Conservation (phyloP, 1,284 basidiomycete species). For the Microbotryum lychnidis-dioicae region DNA sequence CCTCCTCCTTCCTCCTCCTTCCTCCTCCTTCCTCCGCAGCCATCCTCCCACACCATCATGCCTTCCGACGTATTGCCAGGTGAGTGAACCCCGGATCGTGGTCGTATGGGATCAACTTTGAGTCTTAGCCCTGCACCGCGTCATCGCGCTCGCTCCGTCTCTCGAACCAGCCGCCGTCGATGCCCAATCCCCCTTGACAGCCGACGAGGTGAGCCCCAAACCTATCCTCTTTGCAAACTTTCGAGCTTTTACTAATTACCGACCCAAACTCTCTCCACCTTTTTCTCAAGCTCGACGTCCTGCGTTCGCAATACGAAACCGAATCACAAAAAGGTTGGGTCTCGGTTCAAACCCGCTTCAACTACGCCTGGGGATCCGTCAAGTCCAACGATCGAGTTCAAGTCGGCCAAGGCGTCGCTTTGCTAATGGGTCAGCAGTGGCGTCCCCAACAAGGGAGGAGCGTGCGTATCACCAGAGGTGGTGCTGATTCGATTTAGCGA, state of each 20-base stretch:
- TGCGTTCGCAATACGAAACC: constrained; percentile 21
- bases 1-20: not conserved
- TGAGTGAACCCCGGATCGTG: too few relatives aligned
- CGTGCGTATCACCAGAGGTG: not conserved
- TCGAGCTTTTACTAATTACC: too few relatives aligned
- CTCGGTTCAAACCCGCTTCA: constrained; percentile 94
- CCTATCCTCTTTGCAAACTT: too few relatives aligned
- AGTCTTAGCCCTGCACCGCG: too few relatives aligned
- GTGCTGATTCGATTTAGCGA: not conserved
- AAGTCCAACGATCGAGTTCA: constrained; percentile 74
- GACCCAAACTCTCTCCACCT: too few relatives aligned
- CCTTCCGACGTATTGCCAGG: constrained; percentile 16
- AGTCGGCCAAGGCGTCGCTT: constrained; percentile 79
- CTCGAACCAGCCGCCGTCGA: constrained; percentile 25
- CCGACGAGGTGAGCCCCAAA: constrained; percentile 5
- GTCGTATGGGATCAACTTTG: too few relatives aligned
- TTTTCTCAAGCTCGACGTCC: constrained; percentile 5
- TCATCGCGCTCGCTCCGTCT: too few relatives aligned
- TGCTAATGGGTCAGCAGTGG: constrained; percentile 66
- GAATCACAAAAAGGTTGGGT: constrained; percentile 57
- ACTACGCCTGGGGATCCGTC: constrained; percentile 85
- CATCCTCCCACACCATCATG: constrained; percentile 1
- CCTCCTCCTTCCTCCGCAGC: not conserved
- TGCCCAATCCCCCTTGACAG: constrained; percentile 22
- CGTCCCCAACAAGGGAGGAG: not conserved